These are phyloP conservation scores for Clitopilus passeckerianus DNA, from an alignment of 768 basidiomycete genomes.

Conservation along the genomic window DNA sequence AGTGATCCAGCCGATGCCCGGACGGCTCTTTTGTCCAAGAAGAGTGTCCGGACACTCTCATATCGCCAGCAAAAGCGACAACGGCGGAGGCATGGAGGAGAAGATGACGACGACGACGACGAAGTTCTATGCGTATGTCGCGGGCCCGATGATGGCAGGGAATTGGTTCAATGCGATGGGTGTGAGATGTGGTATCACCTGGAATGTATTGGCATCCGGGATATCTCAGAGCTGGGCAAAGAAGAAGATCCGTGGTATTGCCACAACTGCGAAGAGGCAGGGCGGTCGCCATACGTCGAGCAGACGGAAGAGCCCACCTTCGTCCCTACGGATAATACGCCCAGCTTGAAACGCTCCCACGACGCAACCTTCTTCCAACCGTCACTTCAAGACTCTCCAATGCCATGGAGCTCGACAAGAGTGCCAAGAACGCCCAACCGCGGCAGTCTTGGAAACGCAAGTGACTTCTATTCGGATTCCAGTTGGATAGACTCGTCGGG, in stretches of 20 bases:
- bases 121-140: constrained; percentile 62
- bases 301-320: constrained; percentile 57
- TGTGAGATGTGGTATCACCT: constrained; percentile 84
- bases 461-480: constrained; percentile 25
- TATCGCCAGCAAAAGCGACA: constrained; percentile 43
- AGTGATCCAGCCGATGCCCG: constrained; percentile 76
- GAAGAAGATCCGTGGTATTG: constrained; percentile 85
- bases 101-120: constrained; percentile 44
- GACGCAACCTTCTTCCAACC: constrained; percentile 61
- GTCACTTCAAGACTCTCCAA: constrained; percentile 52
- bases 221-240: constrained; percentile 57
- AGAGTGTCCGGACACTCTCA: constrained; percentile 57
- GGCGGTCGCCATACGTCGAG: constrained; percentile 35
- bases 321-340: constrained; percentile 57
- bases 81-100: constrained; percentile 25
- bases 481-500: constrained; percentile 49
- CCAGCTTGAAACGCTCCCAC: constrained; percentile 30
- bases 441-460: constrained; percentile 18
- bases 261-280: constrained; percentile 42
- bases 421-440: constrained; percentile 49
- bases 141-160: constrained; percentile 65
- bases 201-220: constrained; percentile 68
- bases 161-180: constrained; percentile 77
- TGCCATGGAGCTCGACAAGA: constrained; percentile 38
- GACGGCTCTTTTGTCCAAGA: constrained; percentile 68